Percentiles rank a stretch among this genome's conserved stretches.
These are phyloP conservation scores for Cystobasidiaceae sp. DNA, from an alignment of 1,284 basidiomycete species.

Conservation along the genomic window DNA sequence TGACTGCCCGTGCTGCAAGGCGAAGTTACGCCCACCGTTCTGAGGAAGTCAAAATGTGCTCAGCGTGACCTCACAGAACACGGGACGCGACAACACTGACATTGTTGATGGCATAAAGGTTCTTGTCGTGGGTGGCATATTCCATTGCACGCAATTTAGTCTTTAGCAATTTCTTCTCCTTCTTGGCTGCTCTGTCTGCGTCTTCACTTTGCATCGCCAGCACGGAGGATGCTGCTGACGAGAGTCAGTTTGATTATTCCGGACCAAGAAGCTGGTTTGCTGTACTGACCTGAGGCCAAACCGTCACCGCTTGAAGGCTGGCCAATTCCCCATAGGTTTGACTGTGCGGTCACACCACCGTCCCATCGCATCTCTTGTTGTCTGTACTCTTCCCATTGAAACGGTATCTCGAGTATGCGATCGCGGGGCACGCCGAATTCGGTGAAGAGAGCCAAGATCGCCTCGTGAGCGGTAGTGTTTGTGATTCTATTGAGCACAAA, in stretches of 20 bases:
- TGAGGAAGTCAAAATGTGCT: conserved; percentile 15
- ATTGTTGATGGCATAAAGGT: conserved; percentile 46
- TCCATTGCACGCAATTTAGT: conserved; percentile 42
- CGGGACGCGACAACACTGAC: conserved; percentile 34
- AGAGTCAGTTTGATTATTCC: too few species aligned
- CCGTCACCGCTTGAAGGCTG: not conserved
- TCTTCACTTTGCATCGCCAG: too few species aligned
- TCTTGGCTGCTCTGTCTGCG: too few species aligned
- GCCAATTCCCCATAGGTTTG: conserved; percentile 39
- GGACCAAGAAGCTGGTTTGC: too few species aligned
- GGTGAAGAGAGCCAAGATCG: conserved; percentile 39
- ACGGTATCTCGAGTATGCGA: conserved; percentile 43
- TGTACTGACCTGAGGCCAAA: too few species aligned
- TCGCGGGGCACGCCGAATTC: conserved; percentile 39
- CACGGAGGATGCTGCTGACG: too few species aligned
- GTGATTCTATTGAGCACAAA: conserved; percentile 43
- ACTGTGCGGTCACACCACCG: conserved; percentile 38
- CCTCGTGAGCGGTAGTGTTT: conserved; percentile 38
- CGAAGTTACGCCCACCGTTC: conserved; percentile 46
- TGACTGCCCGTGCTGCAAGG: conserved; percentile 42
- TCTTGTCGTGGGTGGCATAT: conserved; percentile 44
- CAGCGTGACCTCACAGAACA: not conserved
- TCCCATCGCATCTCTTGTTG: conserved; percentile 41
- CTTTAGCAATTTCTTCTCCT: conserved; percentile 29
- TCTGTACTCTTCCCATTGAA: conserved; percentile 42